These are phyloP conservation scores for Dendrobium catenatum DNA, from an alignment of 106 monocot species.

Conservation along the genomic window DNA sequence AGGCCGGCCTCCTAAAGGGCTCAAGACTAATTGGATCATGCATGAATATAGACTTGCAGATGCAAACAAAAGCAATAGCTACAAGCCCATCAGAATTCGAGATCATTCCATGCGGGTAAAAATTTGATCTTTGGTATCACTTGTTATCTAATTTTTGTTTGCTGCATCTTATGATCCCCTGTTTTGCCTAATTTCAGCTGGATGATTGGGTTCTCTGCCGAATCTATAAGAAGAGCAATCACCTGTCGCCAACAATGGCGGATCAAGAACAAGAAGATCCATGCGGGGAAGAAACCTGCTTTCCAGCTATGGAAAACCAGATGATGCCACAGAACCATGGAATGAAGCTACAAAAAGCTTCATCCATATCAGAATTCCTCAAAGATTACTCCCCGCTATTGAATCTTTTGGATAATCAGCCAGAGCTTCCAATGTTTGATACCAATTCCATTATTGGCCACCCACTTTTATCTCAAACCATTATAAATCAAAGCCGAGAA, in stretches of 20 bases:
- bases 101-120: conserved; percentile 7
- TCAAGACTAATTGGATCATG: conserved; percentile 5
- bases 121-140: neutral
- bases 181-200: conserved; percentile 24
- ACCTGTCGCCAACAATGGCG: conserved; percentile 11
- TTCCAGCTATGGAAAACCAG: neutral
- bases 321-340: neutral
- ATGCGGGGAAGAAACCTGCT: conserved; percentile 22
- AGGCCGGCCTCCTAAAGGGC: conserved; percentile 3
- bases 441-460: neutral
- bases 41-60: conserved; percentile 1
- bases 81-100: neutral
- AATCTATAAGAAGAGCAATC: conserved; percentile 56
- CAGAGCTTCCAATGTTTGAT: conserved; percentile 19
- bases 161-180: neutral
- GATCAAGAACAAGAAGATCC: conserved; percentile 43
- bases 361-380: conserved; percentile 32
- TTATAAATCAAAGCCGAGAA: neutral
- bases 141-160: no score
- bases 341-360: conserved; percentile 23
- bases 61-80: neutral
- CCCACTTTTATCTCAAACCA: conserved; percentile 11
- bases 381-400: conserved; percentile 27
- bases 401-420: conserved; percentile 26
- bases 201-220: conserved; percentile 79